phyloP scores from a whole-genome alignment of 2,329 filamentous ascomycete genomes.

The Pyrenochaeta sp. region DNA sequence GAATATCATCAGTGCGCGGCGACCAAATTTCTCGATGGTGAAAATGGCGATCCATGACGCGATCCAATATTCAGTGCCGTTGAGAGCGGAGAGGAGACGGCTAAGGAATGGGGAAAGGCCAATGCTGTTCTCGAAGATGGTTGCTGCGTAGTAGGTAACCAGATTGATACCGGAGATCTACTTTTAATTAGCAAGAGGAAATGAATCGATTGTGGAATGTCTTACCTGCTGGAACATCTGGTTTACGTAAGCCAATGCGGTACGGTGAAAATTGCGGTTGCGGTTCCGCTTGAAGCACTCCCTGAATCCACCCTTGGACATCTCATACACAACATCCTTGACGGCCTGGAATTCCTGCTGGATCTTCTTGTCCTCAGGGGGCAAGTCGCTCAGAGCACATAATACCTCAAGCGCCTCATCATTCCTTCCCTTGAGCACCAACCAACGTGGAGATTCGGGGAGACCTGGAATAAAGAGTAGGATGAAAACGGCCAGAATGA shows the following conservation, averaged over 20 bases:
- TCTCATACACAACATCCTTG: conserved; percentile 48
- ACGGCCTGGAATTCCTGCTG: conserved; percentile 45
- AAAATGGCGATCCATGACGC: conserved; percentile 53
- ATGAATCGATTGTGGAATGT: no score
- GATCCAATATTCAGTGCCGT: conserved; percentile 52
- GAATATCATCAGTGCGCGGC: conserved; percentile 49
- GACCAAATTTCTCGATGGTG: conserved; percentile 50
- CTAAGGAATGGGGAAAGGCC: conserved; percentile 46
- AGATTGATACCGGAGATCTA: conserved; percentile 51
- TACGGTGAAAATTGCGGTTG: conserved; percentile 55
- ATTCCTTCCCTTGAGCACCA: conserved; percentile 61
- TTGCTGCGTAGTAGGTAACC: conserved; percentile 54
- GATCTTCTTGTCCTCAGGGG: conserved; percentile 48
- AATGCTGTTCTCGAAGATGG: conserved; percentile 53
- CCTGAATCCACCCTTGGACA: conserved; percentile 57
- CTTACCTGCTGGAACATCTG: conserved; percentile 56
- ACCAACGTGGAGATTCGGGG: conserved; percentile 56
- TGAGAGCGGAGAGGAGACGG: conserved; percentile 50
- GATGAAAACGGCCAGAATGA: conserved; percentile 64
- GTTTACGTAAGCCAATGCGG: conserved; percentile 52
- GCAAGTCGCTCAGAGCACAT: conserved; percentile 48
- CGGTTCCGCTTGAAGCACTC: conserved; percentile 66
- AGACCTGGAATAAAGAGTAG: conserved; percentile 56
- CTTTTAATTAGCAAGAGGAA: no score
- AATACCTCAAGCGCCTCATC: conserved; percentile 52